Conservation (phyloP, 176 grass and related monocot genomes). For the Triticum monococcum region DNA sequence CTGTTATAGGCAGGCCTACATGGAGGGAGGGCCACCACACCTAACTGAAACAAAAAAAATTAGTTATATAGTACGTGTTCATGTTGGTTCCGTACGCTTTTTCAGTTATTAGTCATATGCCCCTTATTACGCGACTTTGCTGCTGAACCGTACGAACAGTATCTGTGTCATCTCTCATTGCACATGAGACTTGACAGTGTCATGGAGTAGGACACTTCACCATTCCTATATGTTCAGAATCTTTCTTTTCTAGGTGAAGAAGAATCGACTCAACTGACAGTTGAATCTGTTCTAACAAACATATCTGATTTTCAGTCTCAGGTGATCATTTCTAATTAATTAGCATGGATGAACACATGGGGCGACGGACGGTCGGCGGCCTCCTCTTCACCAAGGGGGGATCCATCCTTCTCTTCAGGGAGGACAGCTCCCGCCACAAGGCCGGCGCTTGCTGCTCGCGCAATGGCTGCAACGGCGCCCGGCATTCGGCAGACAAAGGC, state of each 20-base stretch:
- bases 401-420: slow-evolving; percentile 78
- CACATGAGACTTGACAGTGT: background rate
- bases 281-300: background rate
- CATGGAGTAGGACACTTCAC: background rate
- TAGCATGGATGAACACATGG: slow-evolving; percentile 70
- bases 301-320: slow-evolving; percentile 31
- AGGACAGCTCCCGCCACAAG: slow-evolving; percentile 51
- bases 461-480: slow-evolving; percentile 43
- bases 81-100: slow-evolving; percentile 6
- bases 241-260: no score
- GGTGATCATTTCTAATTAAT: background rate
- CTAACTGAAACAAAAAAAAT: background rate
- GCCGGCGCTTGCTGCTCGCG: slow-evolving; percentile 36
- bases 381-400: slow-evolving; percentile 83
- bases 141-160: background rate
- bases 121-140: background rate
- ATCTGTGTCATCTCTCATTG: background rate
- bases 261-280: background rate
- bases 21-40: background rate
- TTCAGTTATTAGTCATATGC: slow-evolving; percentile 2
- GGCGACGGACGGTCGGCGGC: slow-evolving; percentile 72
- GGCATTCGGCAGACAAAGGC: slow-evolving; percentile 33
- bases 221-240: background rate
- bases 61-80: background rate
- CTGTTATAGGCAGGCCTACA: background rate